Evolutionary conservation across 2,329 filamentous ascomycete genomes (phyloP).

Genomic region (Graphilbum ipis-grandicollis): DNA sequence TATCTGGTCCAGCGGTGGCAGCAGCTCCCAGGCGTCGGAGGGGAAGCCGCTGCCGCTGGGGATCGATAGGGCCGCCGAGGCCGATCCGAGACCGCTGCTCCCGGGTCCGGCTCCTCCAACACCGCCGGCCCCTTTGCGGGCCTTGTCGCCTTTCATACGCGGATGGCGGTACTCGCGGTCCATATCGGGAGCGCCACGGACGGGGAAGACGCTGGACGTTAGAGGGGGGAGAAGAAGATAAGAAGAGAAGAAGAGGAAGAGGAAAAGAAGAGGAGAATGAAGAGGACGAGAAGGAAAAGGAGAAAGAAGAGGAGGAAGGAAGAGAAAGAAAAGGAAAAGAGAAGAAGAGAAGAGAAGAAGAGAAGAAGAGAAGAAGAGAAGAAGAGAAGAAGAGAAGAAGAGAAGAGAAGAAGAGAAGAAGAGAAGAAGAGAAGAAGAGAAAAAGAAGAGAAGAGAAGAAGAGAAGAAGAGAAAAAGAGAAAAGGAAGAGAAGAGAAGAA

Average conservation of each 20-base stretch:
- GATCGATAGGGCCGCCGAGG: background rate
- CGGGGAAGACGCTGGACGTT: constrained; percentile 27
- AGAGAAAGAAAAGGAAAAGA: background rate
- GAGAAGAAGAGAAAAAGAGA: background rate
- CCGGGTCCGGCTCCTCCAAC: background rate
- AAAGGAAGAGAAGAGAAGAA: no score
- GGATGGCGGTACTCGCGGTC: constrained; percentile 40
- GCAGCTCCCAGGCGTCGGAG: constrained; percentile 28
- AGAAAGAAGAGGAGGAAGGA: background rate
- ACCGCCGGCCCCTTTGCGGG: constrained; percentile 13
- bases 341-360: no score
- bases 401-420: background rate
- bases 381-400: background rate
- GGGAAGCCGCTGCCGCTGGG: constrained; percentile 4
- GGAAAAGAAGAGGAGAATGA: background rate
- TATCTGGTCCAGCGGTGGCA: constrained; percentile 30
- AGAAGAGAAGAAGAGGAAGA: background rate
- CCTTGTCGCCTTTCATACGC: constrained; percentile 29
- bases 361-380: background rate
- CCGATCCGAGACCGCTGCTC: background rate
- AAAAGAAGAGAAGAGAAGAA: background rate
- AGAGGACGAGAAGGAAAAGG: background rate
- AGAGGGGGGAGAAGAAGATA: background rate
- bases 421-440: background rate
- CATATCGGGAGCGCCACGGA: constrained; percentile 32